These are phyloP conservation scores for Diaporthe citrichinensis DNA, from an alignment of 2,329 filamentous ascomycete species.

Conservation along the genomic window DNA sequence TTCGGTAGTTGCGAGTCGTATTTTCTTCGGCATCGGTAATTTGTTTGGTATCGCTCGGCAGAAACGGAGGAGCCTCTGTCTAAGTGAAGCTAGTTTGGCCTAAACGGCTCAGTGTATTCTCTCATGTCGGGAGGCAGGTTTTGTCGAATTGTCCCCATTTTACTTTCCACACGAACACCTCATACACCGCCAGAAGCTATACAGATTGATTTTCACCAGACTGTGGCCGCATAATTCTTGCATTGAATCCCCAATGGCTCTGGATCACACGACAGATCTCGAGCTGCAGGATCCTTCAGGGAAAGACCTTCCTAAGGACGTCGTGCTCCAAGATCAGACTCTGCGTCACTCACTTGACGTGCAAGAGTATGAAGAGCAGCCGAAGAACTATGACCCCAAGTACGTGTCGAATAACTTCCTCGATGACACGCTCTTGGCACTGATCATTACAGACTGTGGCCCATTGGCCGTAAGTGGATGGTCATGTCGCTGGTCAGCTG, in stretches of 20 bases:
- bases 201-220: background rate
- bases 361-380: background rate
- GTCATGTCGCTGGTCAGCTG: conserved; percentile 8
- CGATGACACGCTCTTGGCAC: background rate
- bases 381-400: background rate
- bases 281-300: background rate
- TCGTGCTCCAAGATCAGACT: background rate
- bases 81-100: background rate
- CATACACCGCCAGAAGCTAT: background rate
- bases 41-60: background rate
- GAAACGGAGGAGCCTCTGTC: background rate
- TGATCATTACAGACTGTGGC: background rate
- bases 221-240: background rate
- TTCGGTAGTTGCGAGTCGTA: background rate
- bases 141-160: background rate
- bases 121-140: background rate
- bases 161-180: background rate
- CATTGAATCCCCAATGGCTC: background rate
- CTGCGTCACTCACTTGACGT: background rate
- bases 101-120: background rate
- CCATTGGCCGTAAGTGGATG: conserved; percentile 1
- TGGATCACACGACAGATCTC: background rate
- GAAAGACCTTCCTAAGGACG: background rate
- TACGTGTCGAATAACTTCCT: background rate
- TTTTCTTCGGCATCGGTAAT: conserved; percentile 16